A percentile compares a stretch with the other conserved stretches of the same genome.
phyloP scores from a whole-genome alignment of 495 filamentous ascomycete species.

The Penicillium antarcticum region DNA sequence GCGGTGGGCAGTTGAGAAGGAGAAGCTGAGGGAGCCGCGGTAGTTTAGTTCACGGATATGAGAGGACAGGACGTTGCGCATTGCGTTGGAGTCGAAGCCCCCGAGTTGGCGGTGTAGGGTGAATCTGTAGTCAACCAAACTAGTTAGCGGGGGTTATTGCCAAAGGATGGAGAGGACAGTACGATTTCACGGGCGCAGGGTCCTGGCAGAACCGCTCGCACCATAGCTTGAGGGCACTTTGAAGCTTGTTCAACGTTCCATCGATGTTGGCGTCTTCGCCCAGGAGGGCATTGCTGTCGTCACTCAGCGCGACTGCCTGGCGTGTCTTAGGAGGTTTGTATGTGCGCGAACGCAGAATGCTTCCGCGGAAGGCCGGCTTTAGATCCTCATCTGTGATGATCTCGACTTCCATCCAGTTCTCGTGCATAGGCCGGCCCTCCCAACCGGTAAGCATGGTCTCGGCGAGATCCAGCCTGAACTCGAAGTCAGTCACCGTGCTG shows the following conservation, averaged over 20 bases:
- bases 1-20: constrained; percentile 18
- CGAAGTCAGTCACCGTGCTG: constrained; percentile 34
- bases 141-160: not conserved
- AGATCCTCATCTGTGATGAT: constrained; percentile 28
- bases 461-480: constrained; percentile 36
- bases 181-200: constrained; percentile 41
- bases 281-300: constrained; percentile 13
- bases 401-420: constrained; percentile 17
- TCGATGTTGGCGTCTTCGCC: constrained; percentile 7
- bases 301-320: not conserved
- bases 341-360: constrained; percentile 15
- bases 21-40: constrained; percentile 30
- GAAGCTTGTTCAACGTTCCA: not conserved
- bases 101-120: constrained; percentile 33
- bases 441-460: constrained; percentile 31
- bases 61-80: constrained; percentile 32
- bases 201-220: constrained; percentile 40
- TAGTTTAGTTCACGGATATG: constrained; percentile 44
- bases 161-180: not conserved
- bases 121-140: constrained; percentile 25
- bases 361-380: constrained; percentile 28
- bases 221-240: constrained; percentile 27
- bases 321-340: constrained; percentile 15
- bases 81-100: constrained; percentile 29
- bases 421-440: constrained; percentile 9